A percentile compares a stretch with the other conserved stretches of the same genome.
Conservation (phyloP, 768 basidiomycete species). For the Agaricus blazei region DNA sequence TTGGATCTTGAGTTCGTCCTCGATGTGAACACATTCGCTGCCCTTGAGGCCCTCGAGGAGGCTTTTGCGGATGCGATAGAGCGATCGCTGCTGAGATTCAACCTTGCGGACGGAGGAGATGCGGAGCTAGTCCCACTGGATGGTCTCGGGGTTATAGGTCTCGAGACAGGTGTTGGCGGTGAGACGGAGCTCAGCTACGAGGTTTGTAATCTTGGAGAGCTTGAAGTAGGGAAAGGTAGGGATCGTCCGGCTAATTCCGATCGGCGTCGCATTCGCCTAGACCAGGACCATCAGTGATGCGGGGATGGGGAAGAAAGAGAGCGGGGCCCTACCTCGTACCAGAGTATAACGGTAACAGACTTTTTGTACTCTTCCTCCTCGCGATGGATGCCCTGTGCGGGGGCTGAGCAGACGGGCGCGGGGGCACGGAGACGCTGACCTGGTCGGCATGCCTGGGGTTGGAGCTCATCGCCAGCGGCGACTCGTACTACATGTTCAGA, state of each 20-base stretch:
- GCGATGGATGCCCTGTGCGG: constrained; percentile 29
- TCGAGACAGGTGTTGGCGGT: constrained; percentile 52
- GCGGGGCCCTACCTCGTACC: constrained; percentile 50
- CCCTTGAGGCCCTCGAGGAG: constrained; percentile 54
- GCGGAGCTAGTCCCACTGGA: constrained; percentile 66
- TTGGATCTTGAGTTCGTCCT: constrained; percentile 52
- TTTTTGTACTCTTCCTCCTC: constrained; percentile 42
- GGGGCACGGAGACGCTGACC: background rate
- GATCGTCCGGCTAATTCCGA: constrained; percentile 52
- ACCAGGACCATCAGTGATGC: constrained; percentile 9
- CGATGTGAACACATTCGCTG: constrained; percentile 50
- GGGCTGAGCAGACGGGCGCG: background rate
- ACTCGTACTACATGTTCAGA: background rate
- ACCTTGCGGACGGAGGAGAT: constrained; percentile 56
- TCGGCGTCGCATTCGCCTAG: constrained; percentile 48
- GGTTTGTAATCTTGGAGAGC: constrained; percentile 43
- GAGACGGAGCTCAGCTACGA: constrained; percentile 54
- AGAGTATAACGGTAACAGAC: constrained; percentile 61
- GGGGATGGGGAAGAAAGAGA: background rate
- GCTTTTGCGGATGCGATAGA: constrained; percentile 57
- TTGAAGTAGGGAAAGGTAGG: constrained; percentile 65
- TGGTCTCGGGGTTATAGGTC: constrained; percentile 45
- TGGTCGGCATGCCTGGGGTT: background rate
- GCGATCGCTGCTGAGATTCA: constrained; percentile 51
- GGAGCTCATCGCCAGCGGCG: background rate